Conservation (phyloP, 2,329 filamentous ascomycete genomes). For the Aspergillus fischeri region DNA sequence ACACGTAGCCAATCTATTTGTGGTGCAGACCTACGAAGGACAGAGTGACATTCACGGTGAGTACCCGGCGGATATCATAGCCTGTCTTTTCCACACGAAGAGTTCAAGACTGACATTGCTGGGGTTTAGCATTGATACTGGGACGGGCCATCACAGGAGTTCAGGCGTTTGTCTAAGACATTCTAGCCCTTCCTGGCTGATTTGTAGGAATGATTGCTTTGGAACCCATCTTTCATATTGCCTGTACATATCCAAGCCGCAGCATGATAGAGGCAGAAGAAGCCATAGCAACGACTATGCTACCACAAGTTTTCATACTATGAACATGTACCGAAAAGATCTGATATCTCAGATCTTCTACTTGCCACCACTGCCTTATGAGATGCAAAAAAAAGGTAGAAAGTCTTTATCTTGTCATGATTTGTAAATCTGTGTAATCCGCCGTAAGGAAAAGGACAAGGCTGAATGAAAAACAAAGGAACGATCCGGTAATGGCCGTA, state of each 20-base stretch:
- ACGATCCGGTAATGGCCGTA: background rate
- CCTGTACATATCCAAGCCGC: background rate
- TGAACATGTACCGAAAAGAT: background rate
- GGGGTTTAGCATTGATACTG: constrained; percentile 58
- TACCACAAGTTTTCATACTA: background rate
- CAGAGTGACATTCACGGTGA: constrained; percentile 96
- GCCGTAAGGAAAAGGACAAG: background rate
- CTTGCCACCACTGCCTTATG: background rate
- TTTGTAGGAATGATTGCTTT: background rate
- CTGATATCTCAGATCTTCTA: background rate
- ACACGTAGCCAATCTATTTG: constrained; percentile 93
- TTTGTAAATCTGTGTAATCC: background rate
- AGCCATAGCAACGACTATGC: background rate
- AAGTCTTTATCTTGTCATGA: background rate
- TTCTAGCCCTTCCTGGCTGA: background rate
- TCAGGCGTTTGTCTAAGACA: constrained; percentile 67
- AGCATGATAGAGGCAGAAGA: background rate
- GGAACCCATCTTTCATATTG: background rate
- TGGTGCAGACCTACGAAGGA: constrained; percentile 96
- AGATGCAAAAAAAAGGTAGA: background rate
- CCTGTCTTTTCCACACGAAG: background rate
- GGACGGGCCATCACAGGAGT: constrained; percentile 68
- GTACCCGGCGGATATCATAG: constrained; percentile 33
- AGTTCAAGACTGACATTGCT: constrained; percentile 4
- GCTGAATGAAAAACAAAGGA: background rate